phyloP scores from a whole-genome alignment of 2,329 filamentous ascomycete genomes.

The Venturia nashicola region DNA sequence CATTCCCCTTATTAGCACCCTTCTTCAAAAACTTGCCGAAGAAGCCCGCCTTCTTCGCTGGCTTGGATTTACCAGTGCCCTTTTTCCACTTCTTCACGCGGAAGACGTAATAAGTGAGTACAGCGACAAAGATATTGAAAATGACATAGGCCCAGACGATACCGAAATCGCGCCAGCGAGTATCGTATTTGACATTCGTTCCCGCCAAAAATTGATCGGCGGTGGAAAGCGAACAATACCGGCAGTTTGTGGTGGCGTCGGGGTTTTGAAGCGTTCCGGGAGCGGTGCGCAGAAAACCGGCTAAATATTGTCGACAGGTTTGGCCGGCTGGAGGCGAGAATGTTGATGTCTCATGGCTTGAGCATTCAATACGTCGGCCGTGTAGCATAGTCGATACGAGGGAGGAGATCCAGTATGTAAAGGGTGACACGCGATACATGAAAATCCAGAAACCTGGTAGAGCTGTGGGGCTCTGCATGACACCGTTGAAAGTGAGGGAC shows the following conservation, averaged over 20 bases:
- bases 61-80: not conserved
- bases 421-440: conserved; percentile 58
- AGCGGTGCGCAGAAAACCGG: conserved; percentile 22
- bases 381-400: conserved; percentile 31
- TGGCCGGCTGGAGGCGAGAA: conserved; percentile 29
- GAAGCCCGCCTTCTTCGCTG: not conserved
- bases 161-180: conserved; percentile 58
- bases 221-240: conserved; percentile 34
- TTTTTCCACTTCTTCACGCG: conserved; percentile 17
- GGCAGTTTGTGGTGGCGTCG: conserved; percentile 32
- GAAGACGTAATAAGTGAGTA: conserved; percentile 44
- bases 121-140: conserved; percentile 49
- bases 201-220: conserved; percentile 36
- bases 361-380: conserved; percentile 35
- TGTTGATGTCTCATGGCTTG: conserved; percentile 26
- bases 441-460: conserved; percentile 66
- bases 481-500: conserved; percentile 46
- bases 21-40: not conserved
- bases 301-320: conserved; percentile 34
- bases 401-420: conserved; percentile 47
- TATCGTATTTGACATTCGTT: conserved; percentile 29
- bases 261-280: conserved; percentile 33
- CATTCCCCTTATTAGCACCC: not conserved
- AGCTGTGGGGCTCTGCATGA: conserved; percentile 44
- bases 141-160: conserved; percentile 54